Evolutionary conservation across 148 eudicot genomes (phyloP).

Genomic region (Linanthus parryae): DNA sequence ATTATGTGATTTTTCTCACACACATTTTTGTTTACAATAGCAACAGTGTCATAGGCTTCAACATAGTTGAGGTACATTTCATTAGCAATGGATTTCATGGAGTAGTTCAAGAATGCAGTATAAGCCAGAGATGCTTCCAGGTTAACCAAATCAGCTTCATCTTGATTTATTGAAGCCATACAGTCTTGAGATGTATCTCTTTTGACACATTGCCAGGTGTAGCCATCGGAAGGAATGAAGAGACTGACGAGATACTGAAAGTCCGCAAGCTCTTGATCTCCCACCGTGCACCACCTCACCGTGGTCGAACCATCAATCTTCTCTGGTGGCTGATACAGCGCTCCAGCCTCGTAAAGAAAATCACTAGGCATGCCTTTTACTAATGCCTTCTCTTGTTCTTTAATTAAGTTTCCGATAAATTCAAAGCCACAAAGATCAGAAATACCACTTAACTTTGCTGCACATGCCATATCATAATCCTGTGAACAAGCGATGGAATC

Average conservation of each 20-base stretch:
- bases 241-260: too few relatives aligned
- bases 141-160: neutral
- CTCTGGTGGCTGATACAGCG: too few relatives aligned
- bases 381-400: conserved; percentile 34
- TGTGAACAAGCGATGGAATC: conserved; percentile 27
- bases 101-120: neutral
- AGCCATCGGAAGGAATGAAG: too few relatives aligned
- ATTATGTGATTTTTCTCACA: neutral
- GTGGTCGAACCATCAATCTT: too few relatives aligned
- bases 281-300: too few relatives aligned
- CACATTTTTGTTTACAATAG: neutral
- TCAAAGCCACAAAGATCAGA: too few relatives aligned
- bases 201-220: too few relatives aligned
- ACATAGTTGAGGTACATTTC: neutral
- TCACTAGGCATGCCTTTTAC: conserved; percentile 45
- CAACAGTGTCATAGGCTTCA: neutral
- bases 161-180: neutral
- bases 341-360: too few relatives aligned
- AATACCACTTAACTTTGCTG: conserved; percentile 4
- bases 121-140: neutral
- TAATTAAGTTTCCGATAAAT: conserved; percentile 28
- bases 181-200: neutral
- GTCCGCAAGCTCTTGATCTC: too few relatives aligned
- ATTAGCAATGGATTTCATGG: neutral
- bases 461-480: neutral